Evolutionary conservation across 768 basidiomycete species (phyloP).

Genomic region (Termitomyces sp.): DNA sequence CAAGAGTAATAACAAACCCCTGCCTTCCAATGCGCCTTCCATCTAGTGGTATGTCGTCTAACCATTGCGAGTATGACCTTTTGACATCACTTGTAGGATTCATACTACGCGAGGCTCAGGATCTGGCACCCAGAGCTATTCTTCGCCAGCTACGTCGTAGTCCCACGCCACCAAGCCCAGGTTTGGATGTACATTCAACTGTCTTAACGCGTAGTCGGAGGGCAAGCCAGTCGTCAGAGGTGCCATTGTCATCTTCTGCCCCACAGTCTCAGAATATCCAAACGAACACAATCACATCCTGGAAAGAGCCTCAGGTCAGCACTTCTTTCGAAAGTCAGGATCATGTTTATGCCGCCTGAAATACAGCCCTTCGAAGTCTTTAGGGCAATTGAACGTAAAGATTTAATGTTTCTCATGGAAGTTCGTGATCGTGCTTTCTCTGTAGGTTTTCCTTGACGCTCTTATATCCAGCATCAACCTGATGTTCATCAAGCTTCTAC

Average conservation of each 20-base stretch:
- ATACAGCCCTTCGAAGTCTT: conserved; percentile 59
- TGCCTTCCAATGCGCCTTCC: conserved; percentile 73
- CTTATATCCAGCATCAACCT: not conserved
- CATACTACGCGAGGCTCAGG: conserved; percentile 67
- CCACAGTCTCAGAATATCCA: conserved; percentile 12
- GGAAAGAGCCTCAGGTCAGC: conserved; percentile 55
- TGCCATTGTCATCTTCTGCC: conserved; percentile 18
- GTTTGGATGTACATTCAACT: conserved; percentile 17
- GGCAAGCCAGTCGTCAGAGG: conserved; percentile 21
- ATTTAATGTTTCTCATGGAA: conserved; percentile 82
- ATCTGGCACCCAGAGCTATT: conserved; percentile 54
- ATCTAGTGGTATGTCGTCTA: conserved; percentile 45
- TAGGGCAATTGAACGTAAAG: conserved; percentile 80
- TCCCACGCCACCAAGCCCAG: conserved; percentile 33
- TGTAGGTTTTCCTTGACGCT: conserved; percentile 39
- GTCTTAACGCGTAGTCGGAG: conserved; percentile 15
- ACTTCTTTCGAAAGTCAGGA: not conserved
- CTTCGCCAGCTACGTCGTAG: conserved; percentile 49
- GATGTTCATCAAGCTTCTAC: conserved; percentile 50
- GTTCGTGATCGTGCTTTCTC: conserved; percentile 77
- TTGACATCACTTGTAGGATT: conserved; percentile 46
- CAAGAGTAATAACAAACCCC: conserved; percentile 43
- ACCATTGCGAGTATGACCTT: not conserved
- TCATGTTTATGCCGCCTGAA: not conserved
- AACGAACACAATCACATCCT: conserved; percentile 21